Percentiles rank a stretch among this genome's conserved stretches.
Conservation (phyloP, 2,329 filamentous ascomycete genomes). For the Pseudogymnoascus sp. region DNA sequence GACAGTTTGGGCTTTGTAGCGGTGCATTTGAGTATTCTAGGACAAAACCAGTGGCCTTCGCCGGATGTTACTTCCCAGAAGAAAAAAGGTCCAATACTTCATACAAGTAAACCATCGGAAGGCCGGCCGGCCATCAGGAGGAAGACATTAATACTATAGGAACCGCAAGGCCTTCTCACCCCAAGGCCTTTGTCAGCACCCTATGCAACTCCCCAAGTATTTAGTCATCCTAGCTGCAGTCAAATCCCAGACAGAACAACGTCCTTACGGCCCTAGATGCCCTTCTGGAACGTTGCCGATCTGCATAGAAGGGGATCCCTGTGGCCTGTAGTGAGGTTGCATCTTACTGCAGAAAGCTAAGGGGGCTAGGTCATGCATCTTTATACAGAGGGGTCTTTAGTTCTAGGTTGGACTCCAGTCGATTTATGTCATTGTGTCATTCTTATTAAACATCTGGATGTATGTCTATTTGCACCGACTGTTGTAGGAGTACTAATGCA, state of each 20-base stretch:
- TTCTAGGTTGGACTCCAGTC: neutral
- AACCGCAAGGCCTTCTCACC: neutral
- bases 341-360: neutral
- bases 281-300: neutral
- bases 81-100: too few relatives aligned
- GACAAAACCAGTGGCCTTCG: too few relatives aligned
- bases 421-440: too few relatives aligned
- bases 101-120: too few relatives aligned
- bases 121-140: too few relatives aligned
- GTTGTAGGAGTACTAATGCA: neutral
- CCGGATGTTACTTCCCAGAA: too few relatives aligned
- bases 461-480: neutral
- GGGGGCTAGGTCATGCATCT: neutral
- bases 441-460: too few relatives aligned
- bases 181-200: neutral
- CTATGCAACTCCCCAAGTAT: neutral
- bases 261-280: neutral
- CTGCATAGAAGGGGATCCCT: neutral
- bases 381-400: neutral
- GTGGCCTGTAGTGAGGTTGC: neutral
- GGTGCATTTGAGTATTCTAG: too few relatives aligned
- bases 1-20: too few relatives aligned
- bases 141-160: neutral
- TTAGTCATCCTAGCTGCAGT: neutral
- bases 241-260: neutral